Evolutionary conservation across 2,329 filamentous ascomycete genomes (phyloP), one percentile per base, ranked within the genome.

Genomic region (Epichloe uncinata): DNA sequence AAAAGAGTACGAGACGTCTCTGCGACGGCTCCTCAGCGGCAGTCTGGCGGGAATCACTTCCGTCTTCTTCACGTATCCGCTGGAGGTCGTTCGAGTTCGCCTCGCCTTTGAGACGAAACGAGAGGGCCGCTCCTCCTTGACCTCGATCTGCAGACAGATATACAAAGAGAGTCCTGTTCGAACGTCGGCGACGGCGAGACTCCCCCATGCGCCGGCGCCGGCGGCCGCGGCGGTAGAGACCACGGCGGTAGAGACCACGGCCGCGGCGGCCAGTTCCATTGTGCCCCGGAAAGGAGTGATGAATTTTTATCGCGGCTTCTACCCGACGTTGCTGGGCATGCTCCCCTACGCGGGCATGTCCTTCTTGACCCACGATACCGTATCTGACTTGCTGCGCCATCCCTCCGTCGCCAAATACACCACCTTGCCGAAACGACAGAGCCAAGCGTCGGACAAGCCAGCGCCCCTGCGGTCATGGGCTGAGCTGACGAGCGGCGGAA

Each of bases 241-340:
- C n/a, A n/a, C n/a, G n/a, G n/a, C n/a, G n/a, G n/a, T n/a, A n/a
- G n/a, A n/a, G n/a, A n/a, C n/a, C n/a, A n/a, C n/a, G n/a, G n/a
- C 69, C 2, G 61, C 72, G 5, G 59, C 67, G 4, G 64, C 71
- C 2, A 63, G 69, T 12, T 65, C 69, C 0, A 69, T 80, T 1
- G 72, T 64, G 3, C 83, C 86, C 0, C 74, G 73, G 26, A 76
- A 75, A 11, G 91, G 91, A 4, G 64, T 97, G 1, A 68, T 80
- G 50, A 98, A 98, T 66, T 98, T 98, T 66, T 98, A 96, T 68
- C 82, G 93, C 45, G 93, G 93, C 46, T 98, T 98, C 66, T 80
- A 82, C 0, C 87, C 91, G 0, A 97, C 93, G 0, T 68, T 98
- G 5, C 74, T 94, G 53, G 93, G 93, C 58, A 98, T 98, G 91